A percentile compares a stretch with the other conserved stretches of the same genome.
phyloP scores from a whole-genome alignment of 164 flowering plant species.

The Kalanchoe fedtschenkoi region DNA sequence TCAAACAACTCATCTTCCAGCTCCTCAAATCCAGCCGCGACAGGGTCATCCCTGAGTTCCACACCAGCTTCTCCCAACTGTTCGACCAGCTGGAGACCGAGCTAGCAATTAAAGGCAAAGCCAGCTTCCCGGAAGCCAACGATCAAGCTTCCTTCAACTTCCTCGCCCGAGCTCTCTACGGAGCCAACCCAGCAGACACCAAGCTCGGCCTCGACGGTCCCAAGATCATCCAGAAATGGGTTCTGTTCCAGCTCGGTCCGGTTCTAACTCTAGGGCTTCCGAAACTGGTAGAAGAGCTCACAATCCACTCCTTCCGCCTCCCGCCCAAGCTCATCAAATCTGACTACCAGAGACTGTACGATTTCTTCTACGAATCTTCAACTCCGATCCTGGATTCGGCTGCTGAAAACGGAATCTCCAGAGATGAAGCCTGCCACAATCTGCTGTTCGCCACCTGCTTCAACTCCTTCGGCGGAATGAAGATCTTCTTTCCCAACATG shows the following conservation, averaged over 20 bases:
- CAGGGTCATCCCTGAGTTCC: slow-evolving; percentile 58
- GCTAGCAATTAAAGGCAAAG: slow-evolving; percentile 40
- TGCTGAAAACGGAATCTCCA: slow-evolving; percentile 36
- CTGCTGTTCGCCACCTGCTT: slow-evolving; percentile 72
- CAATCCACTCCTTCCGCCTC: slow-evolving; percentile 45
- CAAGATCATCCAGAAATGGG: slow-evolving; percentile 42
- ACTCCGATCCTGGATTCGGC: slow-evolving; percentile 44
- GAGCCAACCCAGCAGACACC: slow-evolving; percentile 35
- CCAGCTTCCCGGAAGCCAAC: slow-evolving; percentile 28
- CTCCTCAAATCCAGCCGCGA: slow-evolving; percentile 40
- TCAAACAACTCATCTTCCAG: slow-evolving; percentile 51
- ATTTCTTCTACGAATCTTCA: slow-evolving; percentile 42
- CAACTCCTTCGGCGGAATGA: slow-evolving; percentile 80
- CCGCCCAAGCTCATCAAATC: slow-evolving; percentile 45
- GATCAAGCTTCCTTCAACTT: slow-evolving; percentile 63
- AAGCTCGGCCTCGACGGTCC: slow-evolving; percentile 52
- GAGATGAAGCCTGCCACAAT: slow-evolving; percentile 77
- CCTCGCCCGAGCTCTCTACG: slow-evolving; percentile 37
- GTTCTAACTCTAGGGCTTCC: slow-evolving; percentile 59
- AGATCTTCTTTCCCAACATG: slow-evolving; percentile 49
- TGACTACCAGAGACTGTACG: slow-evolving; percentile 52
- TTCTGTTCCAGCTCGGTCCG: slow-evolving; percentile 51
- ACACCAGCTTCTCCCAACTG: slow-evolving; percentile 20
- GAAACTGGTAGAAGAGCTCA: slow-evolving; percentile 33
- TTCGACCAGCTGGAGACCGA: slow-evolving; percentile 45